Conservation (phyloP, 495 filamentous ascomycete genomes). For the Platismatia glauca region DNA sequence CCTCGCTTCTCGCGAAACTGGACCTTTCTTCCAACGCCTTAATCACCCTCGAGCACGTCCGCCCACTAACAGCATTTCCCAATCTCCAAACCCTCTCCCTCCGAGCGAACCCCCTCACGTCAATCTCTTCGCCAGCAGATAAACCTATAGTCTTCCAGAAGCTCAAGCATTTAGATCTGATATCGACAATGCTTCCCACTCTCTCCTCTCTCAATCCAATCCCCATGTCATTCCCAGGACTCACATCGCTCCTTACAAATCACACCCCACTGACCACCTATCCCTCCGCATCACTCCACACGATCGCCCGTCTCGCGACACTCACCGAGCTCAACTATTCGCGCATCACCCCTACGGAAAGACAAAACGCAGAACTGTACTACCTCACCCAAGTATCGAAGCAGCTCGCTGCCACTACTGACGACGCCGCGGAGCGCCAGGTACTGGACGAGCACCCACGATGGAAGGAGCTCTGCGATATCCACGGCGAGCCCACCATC, state of each 20-base stretch:
- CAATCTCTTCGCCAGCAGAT: not conserved
- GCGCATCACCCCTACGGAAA: constrained; percentile 59
- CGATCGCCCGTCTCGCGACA: constrained; percentile 61
- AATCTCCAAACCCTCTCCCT: constrained; percentile 46
- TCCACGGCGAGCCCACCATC: constrained; percentile 58
- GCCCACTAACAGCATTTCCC: constrained; percentile 46
- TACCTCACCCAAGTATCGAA: constrained; percentile 75
- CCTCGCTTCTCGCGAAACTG: constrained; percentile 44
- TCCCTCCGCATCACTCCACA: constrained; percentile 73
- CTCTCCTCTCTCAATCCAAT: constrained; percentile 24
- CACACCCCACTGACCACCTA: constrained; percentile 71
- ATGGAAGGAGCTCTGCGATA: constrained; percentile 61
- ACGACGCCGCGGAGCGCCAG: constrained; percentile 36
- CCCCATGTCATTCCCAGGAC: constrained; percentile 20
- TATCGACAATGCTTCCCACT: constrained; percentile 43
- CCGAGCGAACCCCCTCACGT: constrained; percentile 23
- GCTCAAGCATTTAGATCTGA: constrained; percentile 43
- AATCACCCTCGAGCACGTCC: constrained; percentile 48
- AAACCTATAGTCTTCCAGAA: constrained; percentile 2
- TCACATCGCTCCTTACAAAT: constrained; percentile 62
- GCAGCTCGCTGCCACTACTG: constrained; percentile 54
- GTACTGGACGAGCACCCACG: constrained; percentile 56
- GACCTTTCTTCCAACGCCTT: constrained; percentile 72
- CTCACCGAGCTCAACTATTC: constrained; percentile 72
- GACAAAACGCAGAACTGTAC: constrained; percentile 82